Evolutionary conservation across 2,329 filamentous ascomycete species (phyloP).

Genomic region (Colletotrichum sp.): DNA sequence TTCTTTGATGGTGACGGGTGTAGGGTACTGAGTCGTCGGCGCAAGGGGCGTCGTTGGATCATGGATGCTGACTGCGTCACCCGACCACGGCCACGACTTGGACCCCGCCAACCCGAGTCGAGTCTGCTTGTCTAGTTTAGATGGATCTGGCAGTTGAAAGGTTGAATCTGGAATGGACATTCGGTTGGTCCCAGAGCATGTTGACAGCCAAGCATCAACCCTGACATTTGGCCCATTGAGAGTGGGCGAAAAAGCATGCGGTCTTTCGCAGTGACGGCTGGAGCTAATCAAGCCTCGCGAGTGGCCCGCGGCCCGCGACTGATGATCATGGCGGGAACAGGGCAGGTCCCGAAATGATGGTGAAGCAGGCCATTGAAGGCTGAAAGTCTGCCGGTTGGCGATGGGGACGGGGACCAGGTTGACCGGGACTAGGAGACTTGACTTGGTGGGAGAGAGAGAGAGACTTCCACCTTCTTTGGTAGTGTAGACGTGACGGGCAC

Average conservation of each 20-base stretch:
- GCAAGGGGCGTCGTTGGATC: background rate
- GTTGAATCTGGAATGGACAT: background rate
- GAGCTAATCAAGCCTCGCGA: constrained; percentile 14
- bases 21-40: background rate
- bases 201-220: constrained; percentile 14
- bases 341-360: constrained; percentile 10
- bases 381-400: background rate
- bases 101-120: constrained; percentile 14
- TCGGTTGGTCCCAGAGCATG: background rate
- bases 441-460: background rate
- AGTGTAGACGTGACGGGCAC: background rate
- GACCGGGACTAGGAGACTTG: background rate
- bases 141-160: background rate
- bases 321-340: constrained; percentile 19
- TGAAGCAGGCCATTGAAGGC: constrained; percentile 13
- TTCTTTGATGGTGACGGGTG: background rate
- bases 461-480: background rate
- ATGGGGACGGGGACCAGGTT: background rate
- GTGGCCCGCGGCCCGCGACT: constrained; percentile 16
- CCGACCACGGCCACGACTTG: background rate
- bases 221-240: background rate
- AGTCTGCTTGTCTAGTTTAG: background rate
- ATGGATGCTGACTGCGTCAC: constrained; percentile 17
- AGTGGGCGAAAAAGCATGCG: background rate
- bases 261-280: background rate